phyloP scores from a whole-genome alignment of 495 filamentous ascomycete species.

The Neurospora sp. region DNA sequence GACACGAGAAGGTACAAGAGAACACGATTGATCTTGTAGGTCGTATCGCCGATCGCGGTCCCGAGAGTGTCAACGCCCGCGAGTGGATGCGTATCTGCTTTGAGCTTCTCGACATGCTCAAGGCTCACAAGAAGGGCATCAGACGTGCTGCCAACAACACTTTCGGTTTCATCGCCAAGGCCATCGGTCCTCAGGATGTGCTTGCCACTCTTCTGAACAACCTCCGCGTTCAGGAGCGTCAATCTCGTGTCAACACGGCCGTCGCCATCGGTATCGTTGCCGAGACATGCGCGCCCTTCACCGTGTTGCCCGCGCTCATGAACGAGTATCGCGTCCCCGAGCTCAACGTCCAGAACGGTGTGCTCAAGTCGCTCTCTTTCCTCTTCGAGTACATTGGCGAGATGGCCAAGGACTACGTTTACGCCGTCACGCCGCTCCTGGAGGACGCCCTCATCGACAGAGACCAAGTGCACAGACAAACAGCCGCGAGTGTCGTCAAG shows the following conservation, averaged over 20 bases:
- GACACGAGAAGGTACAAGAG: conserved; percentile 99
- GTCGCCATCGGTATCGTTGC: conserved; percentile 99
- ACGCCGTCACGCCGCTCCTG: conserved; percentile 91
- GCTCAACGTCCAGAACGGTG: conserved; percentile 97
- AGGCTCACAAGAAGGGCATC: conserved; percentile 99
- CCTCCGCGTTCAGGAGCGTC: conserved; percentile 91
- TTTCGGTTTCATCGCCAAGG: conserved; percentile 99
- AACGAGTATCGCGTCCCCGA: conserved; percentile 99
- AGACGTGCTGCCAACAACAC: conserved; percentile 98
- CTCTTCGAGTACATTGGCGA: conserved; percentile 99
- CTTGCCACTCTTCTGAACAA: conserved; percentile 94
- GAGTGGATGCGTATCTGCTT: conserved; percentile 99
- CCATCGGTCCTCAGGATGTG: conserved; percentile 96
- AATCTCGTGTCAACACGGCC: conserved; percentile 95
- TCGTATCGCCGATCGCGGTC: conserved; percentile 94
- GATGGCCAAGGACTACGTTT: conserved; percentile 99
- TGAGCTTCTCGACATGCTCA: conserved; percentile 97
- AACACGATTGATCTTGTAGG: conserved; percentile 99
- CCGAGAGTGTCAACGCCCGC: conserved; percentile 88
- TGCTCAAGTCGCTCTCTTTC: conserved; percentile 94
- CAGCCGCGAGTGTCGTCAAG: conserved; percentile 91
- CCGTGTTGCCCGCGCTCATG: conserved; percentile 97
- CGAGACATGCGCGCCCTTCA: conserved; percentile 98
- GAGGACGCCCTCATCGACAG: conserved; percentile 97
- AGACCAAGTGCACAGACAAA: conserved; percentile 97